Evolutionary conservation across 768 basidiomycete species (phyloP).

Genomic region (Chiua virens): DNA sequence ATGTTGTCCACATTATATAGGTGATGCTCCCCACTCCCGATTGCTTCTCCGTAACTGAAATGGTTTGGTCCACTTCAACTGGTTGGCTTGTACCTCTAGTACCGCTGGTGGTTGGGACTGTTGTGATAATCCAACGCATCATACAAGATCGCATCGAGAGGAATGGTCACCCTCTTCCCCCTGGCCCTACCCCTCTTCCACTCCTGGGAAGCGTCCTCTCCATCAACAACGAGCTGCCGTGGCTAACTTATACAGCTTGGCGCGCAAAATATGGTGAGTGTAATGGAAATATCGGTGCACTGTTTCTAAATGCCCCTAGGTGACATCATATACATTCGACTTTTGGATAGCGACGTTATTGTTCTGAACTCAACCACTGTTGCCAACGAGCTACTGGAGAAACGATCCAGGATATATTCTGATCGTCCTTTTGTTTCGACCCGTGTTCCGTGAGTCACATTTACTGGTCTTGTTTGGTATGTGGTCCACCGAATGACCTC

Average conservation of each 20-base stretch:
- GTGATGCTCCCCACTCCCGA: no score
- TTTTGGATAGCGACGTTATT: neutral
- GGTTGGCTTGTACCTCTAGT: no score
- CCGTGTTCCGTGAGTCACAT: neutral
- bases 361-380: neutral
- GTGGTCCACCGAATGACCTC: neutral
- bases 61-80: no score
- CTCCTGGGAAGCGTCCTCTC: constrained; percentile 19
- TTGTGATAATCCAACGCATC: neutral
- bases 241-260: constrained; percentile 7
- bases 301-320: neutral
- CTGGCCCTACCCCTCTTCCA: constrained; percentile 21
- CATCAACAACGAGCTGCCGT: no score
- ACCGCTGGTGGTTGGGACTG: no score
- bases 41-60: no score
- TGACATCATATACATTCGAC: neutral
- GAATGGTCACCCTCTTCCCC: constrained; percentile 15
- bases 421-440: constrained; percentile 1
- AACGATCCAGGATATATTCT: neutral
- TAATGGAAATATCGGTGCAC: neutral
- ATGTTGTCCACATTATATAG: no score
- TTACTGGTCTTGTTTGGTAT: neutral
- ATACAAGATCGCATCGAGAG: constrained; percentile 9
- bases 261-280: constrained; percentile 2
- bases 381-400: neutral